These are phyloP conservation scores for Fusarium sp. DNA, from an alignment of 2,329 filamentous ascomycete genomes.

Conservation along the genomic window DNA sequence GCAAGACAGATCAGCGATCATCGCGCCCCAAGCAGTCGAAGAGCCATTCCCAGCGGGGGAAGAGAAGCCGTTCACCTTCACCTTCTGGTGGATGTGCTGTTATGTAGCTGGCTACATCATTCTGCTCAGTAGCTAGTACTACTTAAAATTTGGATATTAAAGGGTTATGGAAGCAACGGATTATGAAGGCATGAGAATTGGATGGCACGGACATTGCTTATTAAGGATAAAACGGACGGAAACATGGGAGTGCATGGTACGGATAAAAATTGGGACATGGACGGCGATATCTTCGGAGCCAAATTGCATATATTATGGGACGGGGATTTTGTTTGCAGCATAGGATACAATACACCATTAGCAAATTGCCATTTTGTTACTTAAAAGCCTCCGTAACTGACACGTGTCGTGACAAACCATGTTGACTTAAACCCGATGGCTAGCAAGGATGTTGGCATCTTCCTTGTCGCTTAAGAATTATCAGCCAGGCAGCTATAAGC, in stretches of 20 bases:
- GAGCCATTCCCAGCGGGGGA: constrained; percentile 4
- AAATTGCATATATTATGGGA: constrained; percentile 20
- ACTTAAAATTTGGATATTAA: background rate
- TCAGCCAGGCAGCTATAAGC: constrained; percentile 18
- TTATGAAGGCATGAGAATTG: background rate
- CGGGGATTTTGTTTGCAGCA: background rate
- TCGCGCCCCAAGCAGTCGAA: constrained; percentile 6
- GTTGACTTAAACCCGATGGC: background rate
- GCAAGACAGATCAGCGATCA: constrained; percentile 16
- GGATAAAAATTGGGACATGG: constrained; percentile 7
- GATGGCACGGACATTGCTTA: background rate
- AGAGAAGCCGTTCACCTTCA: constrained; percentile 21
- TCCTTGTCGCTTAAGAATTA: background rate
- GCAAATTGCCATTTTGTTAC: constrained; percentile 1
- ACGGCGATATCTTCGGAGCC: background rate
- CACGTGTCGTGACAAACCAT: background rate
- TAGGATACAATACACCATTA: background rate
- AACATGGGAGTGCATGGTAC: constrained; percentile 3
- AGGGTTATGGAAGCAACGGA: background rate
- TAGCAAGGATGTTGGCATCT: background rate
- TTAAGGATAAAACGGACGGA: background rate
- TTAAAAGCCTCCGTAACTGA: background rate
- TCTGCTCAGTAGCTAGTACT: background rate
- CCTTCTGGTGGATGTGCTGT: constrained; percentile 22
- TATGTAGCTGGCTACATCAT: constrained; percentile 25